Evolutionary conservation across 495 filamentous ascomycete genomes (phyloP).

Genomic region (Neurospora sp.): DNA sequence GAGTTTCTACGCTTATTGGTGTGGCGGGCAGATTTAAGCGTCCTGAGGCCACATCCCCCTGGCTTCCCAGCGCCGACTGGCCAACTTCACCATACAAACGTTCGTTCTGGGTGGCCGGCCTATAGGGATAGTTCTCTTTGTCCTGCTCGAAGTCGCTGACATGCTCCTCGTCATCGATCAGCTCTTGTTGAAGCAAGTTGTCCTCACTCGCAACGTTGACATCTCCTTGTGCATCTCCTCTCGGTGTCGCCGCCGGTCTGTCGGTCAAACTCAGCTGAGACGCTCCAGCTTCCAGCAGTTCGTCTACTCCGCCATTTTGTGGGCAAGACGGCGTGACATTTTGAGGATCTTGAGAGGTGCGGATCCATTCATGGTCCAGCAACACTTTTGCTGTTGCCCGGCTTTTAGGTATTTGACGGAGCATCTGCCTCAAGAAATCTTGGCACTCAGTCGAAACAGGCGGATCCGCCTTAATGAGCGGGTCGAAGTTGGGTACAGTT

Average conservation of each 20-base stretch:
- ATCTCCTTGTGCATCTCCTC: slow-evolving; percentile 4
- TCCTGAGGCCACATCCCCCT: slow-evolving; percentile 29
- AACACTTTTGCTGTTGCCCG: slow-evolving; percentile 57
- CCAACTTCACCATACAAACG: slow-evolving; percentile 79
- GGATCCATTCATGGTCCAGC: slow-evolving; percentile 59
- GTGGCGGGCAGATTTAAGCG: slow-evolving; percentile 38
- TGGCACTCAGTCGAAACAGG: slow-evolving; percentile 53
- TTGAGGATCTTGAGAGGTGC: slow-evolving; percentile 23
- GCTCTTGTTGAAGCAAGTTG: slow-evolving; percentile 36
- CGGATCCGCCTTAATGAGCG: slow-evolving; percentile 37
- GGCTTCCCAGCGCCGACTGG: slow-evolving; percentile 56
- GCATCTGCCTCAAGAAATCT: slow-evolving; percentile 64
- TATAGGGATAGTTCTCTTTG: slow-evolving; percentile 33
- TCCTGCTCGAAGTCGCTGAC: slow-evolving; percentile 25
- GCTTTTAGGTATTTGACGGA: slow-evolving; percentile 58
- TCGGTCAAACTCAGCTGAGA: slow-evolving; percentile 61
- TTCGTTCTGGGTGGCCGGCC: slow-evolving; percentile 25
- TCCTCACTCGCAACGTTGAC: slow-evolving; percentile 12
- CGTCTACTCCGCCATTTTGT: slow-evolving; percentile 35
- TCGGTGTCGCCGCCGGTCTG: not conserved
- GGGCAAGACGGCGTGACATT: slow-evolving; percentile 26
- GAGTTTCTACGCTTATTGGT: slow-evolving; percentile 16
- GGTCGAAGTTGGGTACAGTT: slow-evolving; percentile 48
- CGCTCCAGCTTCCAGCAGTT: slow-evolving; percentile 41
- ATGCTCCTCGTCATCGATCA: slow-evolving; percentile 20